Percentiles rank a stretch among this genome's conserved stretches.
Evolutionary conservation across 352 stramenopile genomes (phyloP).

Genomic region (Globisporangium radiosum): DNA sequence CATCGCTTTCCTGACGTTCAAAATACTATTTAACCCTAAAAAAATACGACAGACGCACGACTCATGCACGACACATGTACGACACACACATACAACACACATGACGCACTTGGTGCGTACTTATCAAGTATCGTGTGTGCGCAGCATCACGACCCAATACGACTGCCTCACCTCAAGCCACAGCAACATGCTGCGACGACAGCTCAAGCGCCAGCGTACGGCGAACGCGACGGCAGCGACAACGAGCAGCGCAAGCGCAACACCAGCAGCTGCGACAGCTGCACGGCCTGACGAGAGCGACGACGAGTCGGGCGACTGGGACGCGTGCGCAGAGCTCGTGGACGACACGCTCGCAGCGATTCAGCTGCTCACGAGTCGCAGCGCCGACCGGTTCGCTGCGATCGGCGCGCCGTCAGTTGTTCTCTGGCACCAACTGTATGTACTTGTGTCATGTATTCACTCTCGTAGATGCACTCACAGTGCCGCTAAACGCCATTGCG

Average conservation of each 20-base stretch:
- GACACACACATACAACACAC: no score
- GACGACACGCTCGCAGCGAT: slow-evolving; percentile 51
- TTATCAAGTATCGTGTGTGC: no score
- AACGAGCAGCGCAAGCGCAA: neutral
- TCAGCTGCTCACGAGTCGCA: slow-evolving; percentile 42
- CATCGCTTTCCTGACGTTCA: no score
- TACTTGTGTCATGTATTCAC: slow-evolving; percentile 1
- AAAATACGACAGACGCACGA: no score
- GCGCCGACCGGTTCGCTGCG: slow-evolving; percentile 24
- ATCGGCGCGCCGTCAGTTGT: slow-evolving; percentile 26
- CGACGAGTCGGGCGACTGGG: slow-evolving; percentile 22
- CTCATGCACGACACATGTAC: no score
- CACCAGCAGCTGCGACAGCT: neutral
- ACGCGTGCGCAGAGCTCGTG: slow-evolving; percentile 20
- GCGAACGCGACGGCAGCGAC: no score
- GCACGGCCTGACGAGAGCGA: neutral
- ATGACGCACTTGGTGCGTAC: no score
- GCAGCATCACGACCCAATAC: no score
- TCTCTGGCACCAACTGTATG: slow-evolving; percentile 55
- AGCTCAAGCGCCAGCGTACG: slow-evolving; percentile 11
- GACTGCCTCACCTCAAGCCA: neutral
- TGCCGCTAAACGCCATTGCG: no score
- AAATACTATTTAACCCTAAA: no score
- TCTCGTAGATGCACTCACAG: neutral
- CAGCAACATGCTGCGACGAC: slow-evolving; percentile 9